Evolutionary conservation across 345 rosid genomes (phyloP), one percentile per base, ranked within the genome.

Genomic region (Populus tremula): DNA sequence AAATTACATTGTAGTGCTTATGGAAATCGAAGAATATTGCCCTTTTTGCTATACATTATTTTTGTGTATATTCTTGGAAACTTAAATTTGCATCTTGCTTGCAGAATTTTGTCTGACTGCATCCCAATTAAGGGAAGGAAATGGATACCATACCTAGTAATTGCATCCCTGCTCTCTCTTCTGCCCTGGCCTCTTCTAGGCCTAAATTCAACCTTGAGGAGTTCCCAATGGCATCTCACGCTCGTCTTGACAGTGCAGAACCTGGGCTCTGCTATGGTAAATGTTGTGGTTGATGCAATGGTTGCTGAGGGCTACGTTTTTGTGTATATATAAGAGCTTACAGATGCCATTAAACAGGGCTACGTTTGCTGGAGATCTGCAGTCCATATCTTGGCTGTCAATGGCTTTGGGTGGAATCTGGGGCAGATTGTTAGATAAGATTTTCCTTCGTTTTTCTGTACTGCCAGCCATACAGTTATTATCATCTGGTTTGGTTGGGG

Each of bases 281-380:
- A 96, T 89, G 98, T 92, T 80, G 98, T 96, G 76, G 81, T 93
- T 16, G 99, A 93, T 84, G 99, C 97, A 63, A 96, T 96, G 99
- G 92, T 92, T 20, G 99, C 99, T 8, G 98, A 96, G 88, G 96
- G 35, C 35, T 33, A 33, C 4, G 35, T 33, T 33, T 33, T 3
- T 3, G 35, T 33, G 35, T 33, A 3, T 33, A 33, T 33, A 33
- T 47, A 35, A 49, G 41, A 65, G 25, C 80, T 78, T 75, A 72
- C 25, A 11, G 13, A 29, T 72, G 36, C 25, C 21, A n/a, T 78
- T 79, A 31, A 65, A 67, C 94, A 93, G 98, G 91, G 86, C 97
- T 31, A 84, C 91, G 33, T 96, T 90, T 87, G 91, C 99, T 78
- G 99, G 97, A 82, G 99, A 96, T 83, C 94, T 96, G 65, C 98